phyloP scores from a whole-genome alignment of 2,329 filamentous ascomycete species.

The Tympanopsis confertula region DNA sequence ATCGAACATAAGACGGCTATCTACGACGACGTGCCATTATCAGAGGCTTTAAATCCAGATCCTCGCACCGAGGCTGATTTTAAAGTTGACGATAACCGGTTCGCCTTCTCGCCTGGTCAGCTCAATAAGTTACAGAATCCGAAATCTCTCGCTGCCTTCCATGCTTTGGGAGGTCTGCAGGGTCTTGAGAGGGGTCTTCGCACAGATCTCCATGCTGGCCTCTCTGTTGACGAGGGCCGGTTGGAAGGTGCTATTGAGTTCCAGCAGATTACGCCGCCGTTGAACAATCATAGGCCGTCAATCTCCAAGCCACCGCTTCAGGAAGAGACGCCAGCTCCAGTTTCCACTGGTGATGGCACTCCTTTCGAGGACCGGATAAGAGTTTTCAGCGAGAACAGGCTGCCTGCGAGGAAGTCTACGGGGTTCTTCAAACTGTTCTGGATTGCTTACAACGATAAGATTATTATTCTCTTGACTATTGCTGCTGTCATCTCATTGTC shows the following conservation, averaged over 20 bases:
- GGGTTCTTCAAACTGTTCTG: conserved; percentile 49
- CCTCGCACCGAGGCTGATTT: neutral
- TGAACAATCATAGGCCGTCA: neutral
- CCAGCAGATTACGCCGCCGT: conserved; percentile 26
- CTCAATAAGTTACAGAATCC: conserved; percentile 39
- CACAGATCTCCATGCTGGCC: conserved; percentile 31
- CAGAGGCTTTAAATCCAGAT: neutral
- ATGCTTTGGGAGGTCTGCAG: conserved; percentile 36
- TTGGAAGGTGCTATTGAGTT: conserved; percentile 33
- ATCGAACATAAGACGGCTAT: too few species aligned
- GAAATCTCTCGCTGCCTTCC: conserved; percentile 32
- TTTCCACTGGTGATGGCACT: neutral
- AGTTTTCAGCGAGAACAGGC: conserved; percentile 45
- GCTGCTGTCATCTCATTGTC: conserved; percentile 59
- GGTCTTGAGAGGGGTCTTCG: conserved; percentile 39
- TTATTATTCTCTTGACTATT: conserved; percentile 57
- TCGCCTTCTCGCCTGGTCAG: conserved; percentile 41
- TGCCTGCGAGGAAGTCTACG: conserved; percentile 53
- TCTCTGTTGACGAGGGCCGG: conserved; percentile 35
- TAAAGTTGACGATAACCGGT: conserved; percentile 24
- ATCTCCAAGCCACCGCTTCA: neutral
- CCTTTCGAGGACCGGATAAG: conserved; percentile 39
- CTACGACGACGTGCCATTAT: neutral
- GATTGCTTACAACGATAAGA: conserved; percentile 64
- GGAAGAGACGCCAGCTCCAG: neutral